Base-by-base conservation (phyloP, 768 basidiomycete genomes). In the Suillus subluteus region DNA sequence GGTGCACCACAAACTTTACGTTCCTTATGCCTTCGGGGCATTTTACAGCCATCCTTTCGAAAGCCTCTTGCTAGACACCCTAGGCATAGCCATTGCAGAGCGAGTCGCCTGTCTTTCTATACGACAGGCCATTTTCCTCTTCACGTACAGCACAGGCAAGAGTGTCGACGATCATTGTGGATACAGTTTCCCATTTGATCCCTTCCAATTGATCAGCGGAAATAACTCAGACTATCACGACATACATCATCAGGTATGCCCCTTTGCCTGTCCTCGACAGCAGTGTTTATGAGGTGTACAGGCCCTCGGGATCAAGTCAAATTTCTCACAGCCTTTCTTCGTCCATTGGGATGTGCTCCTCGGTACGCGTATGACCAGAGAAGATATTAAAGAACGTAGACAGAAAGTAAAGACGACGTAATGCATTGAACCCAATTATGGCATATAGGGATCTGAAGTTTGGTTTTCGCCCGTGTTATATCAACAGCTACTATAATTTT, bases 211-310 rank as follows among this genome's bases (percentile, higher is more conserved):
- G 73, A 68, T 98, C 63, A 92, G 89, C 61, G 79, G 83, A 6
- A 99, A 99, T 76, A 98, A 95, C 75, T 91, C 96, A 2, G 94
- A 97, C 78, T 99, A 97, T 78, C 96, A 98, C 76, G 97, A 98
- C 77, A 98, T 99, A 67, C 97, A 99, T 74, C 96, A 98, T 77
- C 95, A 96, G 84, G 92, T 91, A 65, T 54, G 3, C 3, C 23
- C 46, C 13, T 58, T 35, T 9, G n/a, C 64, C 16, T 44, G 30
- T 55, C 67, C 12, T 35, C 35, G 16, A 18, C 13, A 30, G n/a
- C 56, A 30, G 55, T 12, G 55, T 9, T 56, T 13, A 58, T 32
- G 37, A 62, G 21, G 38, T 9, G n/a, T 40, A 35, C 26, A 69
- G 68, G 21, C 66, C 43, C 84, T 91, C 69, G 96, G 95, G 1